Base-by-base conservation (phyloP, 805 yeast genomes). In the Geotrichum ghanense region DNA sequence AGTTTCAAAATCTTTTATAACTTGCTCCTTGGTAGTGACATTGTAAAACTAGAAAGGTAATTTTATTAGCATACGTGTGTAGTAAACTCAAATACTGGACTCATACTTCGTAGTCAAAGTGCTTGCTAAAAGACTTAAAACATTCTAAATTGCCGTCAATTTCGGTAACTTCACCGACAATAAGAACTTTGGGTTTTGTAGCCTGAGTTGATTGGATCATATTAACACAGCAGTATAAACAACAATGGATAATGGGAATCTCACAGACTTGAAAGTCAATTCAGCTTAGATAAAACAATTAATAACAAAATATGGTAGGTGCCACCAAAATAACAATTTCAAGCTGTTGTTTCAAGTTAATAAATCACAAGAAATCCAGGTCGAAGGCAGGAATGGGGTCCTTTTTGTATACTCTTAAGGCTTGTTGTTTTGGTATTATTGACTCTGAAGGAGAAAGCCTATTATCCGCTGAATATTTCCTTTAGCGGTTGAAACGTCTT, bases 311-410 rank as follows among this genome's bases (percentile, higher is more conserved):
- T n/a, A n/a, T n/a, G n/a, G n/a, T n/a, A n/a, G n/a, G n/a, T n/a
- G n/a, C n/a, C n/a, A n/a, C n/a, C n/a, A n/a, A n/a, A n/a, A n/a
- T n/a, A n/a, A n/a, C n/a, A n/a, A n/a, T n/a, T n/a, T 56, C 97
- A 89, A 71, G 81, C 78, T 60, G 78, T 86, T 56, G 78, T 80
- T 81, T 90, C 97, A 96, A 77, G 89, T 73, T 80, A 79, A 69
- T 94, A 94, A 60, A 83, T 88, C 56, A 77, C 74, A 54, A 83
- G 76, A 44, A 73, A 85, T 69, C 83, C 82, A 51, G 84, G 84
- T 57, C 87, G 98, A 79, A 92, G 97, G 73, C 86, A 96, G 95
- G 96, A 92, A 70, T 90, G 97, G 69, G 98, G 98, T 69, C 82
- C 88, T 58, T 95, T 88, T 56, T 90, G 83, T 76, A 79, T 83